Conservation (phyloP, 1,284 basidiomycete genomes). For the Tilletia walkeri region DNA sequence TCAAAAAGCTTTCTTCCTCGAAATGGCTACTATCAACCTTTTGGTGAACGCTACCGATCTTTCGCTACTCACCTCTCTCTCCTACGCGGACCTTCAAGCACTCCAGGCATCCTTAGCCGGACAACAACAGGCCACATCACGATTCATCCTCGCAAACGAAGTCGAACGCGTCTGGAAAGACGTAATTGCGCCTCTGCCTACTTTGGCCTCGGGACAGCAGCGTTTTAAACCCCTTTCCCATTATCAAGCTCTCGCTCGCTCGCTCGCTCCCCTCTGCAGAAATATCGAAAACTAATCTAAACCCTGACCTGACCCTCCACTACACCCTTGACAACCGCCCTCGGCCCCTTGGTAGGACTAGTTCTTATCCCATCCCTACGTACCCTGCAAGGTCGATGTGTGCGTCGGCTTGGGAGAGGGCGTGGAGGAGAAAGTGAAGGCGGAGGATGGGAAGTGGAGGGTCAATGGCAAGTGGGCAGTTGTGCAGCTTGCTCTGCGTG, state of each 20-base stretch:
- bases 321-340: slow-evolving; percentile 73
- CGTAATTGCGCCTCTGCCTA: background rate
- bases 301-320: slow-evolving; percentile 84
- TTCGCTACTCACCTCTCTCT: slow-evolving; percentile 75
- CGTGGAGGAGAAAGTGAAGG: slow-evolving; percentile 33
- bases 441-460: slow-evolving; percentile 44
- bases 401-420: slow-evolving; percentile 47
- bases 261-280: slow-evolving; percentile 19
- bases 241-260: background rate
- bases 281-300: slow-evolving; percentile 70
- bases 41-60: slow-evolving; percentile 69
- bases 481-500: slow-evolving; percentile 28
- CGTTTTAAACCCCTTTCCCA: slow-evolving; percentile 45
- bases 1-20: slow-evolving; percentile 64
- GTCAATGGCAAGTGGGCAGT: slow-evolving; percentile 49
- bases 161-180: slow-evolving; percentile 65
- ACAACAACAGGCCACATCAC: slow-evolving; percentile 46
- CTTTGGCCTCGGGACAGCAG: slow-evolving; percentile 59
- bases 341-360: slow-evolving; percentile 68
- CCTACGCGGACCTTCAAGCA: slow-evolving; percentile 72
- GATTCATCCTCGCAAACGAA: slow-evolving; percentile 82
- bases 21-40: slow-evolving; percentile 79
- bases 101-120: slow-evolving; percentile 74
- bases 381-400: slow-evolving; percentile 89
- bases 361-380: slow-evolving; percentile 80